Base-by-base conservation (phyloP, 768 basidiomycete genomes). In the Kwoniella mangroviensis region DNA sequence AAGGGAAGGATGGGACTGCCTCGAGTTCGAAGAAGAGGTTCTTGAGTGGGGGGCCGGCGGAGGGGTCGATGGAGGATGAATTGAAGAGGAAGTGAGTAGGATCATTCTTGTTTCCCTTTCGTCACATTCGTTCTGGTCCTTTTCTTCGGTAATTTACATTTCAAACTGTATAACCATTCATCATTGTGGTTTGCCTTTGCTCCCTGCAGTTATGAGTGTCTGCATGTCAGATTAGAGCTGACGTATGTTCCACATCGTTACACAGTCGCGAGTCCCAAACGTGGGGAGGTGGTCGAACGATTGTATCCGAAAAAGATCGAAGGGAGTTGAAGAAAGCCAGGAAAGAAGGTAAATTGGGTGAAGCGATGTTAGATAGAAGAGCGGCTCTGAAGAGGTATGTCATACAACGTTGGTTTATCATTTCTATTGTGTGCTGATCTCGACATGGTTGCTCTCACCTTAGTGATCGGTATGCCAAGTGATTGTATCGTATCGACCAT, bases 311-410 rank as follows among this genome's bases (percentile, higher is more conserved):
- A 15, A 69, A 70, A 26, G 82, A 83, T 61, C 59, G 82, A 41
- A 60, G 69, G 10, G 82, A 79, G 4, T 42, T 83, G 59, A 80
- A 83, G 62, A 74, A 74, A 64, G 82, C 82, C n/a, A 72, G 75
- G 28, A 79, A 81, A 71, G 82, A 83, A 55, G 82, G 82, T 11
- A 72, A 79, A 71, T 34, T 83, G 12, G 79, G 73, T 15, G 82
- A 83, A 65, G 82, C 81, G 12, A 83, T 83, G 80, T 66, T 83
- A 69, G 82, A 83, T 67, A 63, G 81, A 45, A 67, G 82, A 61
- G 78, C 79, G 22, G 79, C 79, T 40, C 67, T 81, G 67, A 83
- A 83, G 68, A 81, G 79, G 79, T 81, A 28, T 52, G 26, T 49
- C 41, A 21, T 13, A 4, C 5, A 21, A 9, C 11, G 28, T 12